Conservation (phyloP, 2,329 filamentous ascomycete genomes). For the Aspergillus caelatus region DNA sequence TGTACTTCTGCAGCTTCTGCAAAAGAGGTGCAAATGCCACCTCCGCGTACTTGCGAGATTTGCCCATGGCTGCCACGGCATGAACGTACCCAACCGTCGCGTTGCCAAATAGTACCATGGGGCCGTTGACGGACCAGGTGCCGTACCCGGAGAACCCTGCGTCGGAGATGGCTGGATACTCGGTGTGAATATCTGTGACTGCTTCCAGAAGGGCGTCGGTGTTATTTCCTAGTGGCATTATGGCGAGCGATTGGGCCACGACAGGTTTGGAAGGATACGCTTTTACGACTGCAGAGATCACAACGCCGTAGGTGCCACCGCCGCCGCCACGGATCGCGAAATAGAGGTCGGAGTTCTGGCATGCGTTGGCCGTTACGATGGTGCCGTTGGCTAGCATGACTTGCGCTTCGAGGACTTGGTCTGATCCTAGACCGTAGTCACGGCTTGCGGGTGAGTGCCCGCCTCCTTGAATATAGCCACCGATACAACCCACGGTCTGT, state of each 20-base stretch:
- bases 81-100: slow-evolving; percentile 20
- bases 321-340: slow-evolving; percentile 46
- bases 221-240: slow-evolving; percentile 2
- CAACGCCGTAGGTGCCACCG: slow-evolving; percentile 33
- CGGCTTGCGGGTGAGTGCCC: slow-evolving; percentile 45
- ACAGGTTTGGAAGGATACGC: slow-evolving; percentile 17
- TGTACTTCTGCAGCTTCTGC: slow-evolving; percentile 7
- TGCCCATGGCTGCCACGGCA: slow-evolving; percentile 16
- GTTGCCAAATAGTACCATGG: slow-evolving; percentile 13
- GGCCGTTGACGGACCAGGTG: slow-evolving; percentile 17
- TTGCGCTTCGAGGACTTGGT: slow-evolving; percentile 49
- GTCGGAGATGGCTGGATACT: slow-evolving; percentile 17
- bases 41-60: slow-evolving; percentile 12
- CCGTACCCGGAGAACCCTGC: slow-evolving; percentile 22
- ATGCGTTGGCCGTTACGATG: slow-evolving; percentile 38
- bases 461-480: slow-evolving; percentile 46
- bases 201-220: slow-evolving; percentile 12
- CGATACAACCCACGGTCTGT: slow-evolving; percentile 27
- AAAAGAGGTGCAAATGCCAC: slow-evolving; percentile 10
- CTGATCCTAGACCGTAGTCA: slow-evolving; percentile 48
- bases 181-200: slow-evolving; percentile 13
- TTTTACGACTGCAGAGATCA: slow-evolving; percentile 21
- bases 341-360: slow-evolving; percentile 33
- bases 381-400: slow-evolving; percentile 44
- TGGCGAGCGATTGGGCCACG: slow-evolving; percentile 12